phyloP scores from a whole-genome alignment of 331 rosid genomes.

The Arachis monticola region DNA sequence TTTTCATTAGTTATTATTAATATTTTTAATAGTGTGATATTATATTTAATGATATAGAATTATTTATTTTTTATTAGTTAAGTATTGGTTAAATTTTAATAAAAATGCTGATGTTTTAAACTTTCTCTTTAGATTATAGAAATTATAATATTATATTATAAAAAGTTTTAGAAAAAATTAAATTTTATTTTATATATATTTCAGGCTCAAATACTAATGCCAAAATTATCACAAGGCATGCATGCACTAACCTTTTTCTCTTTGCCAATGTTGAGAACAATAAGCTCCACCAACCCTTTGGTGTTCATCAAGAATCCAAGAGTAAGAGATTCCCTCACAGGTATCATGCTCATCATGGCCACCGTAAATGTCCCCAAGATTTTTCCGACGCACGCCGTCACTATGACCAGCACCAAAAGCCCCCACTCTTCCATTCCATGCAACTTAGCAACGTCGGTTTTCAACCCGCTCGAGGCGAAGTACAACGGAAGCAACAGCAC shows the following conservation, averaged over 20 bases:
- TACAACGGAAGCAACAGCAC: slow-evolving; percentile 56
- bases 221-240: no score
- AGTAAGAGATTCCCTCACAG: slow-evolving; percentile 54
- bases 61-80: no score
- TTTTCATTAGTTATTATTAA: no score
- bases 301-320: slow-evolving; percentile 66
- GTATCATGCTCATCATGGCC: slow-evolving; percentile 48
- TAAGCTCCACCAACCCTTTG: slow-evolving; percentile 69
- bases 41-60: no score
- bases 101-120: no score
- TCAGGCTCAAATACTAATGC: no score
- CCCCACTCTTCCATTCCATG: slow-evolving; percentile 50
- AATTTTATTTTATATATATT: no score
- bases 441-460: slow-evolving; percentile 51
- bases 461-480: slow-evolving; percentile 63
- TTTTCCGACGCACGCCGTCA: slow-evolving; percentile 49
- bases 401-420: slow-evolving; percentile 42
- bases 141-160: no score
- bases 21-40: no score
- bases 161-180: no score
- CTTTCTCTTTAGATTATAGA: no score
- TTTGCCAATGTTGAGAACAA: slow-evolving; percentile 64
- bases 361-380: slow-evolving; percentile 57
- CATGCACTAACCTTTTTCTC: slow-evolving; percentile 50
- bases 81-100: no score